Evolutionary conservation across 257 asterid species (phyloP), one percentile per base, ranked within the genome.

Genomic region (Primulina tabacum): DNA sequence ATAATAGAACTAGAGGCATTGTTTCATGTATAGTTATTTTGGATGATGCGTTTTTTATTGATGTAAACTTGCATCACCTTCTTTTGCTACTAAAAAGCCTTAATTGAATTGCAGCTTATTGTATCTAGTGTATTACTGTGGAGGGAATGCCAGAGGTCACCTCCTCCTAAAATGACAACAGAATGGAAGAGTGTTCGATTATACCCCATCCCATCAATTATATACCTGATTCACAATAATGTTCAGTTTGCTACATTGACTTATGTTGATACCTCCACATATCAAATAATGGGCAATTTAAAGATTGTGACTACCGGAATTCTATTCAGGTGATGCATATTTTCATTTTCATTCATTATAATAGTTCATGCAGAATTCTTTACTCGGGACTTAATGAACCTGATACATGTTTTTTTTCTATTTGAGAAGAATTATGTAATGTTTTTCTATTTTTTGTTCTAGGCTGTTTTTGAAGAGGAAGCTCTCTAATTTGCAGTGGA

Each of bases 401-500:
- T 59, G 62, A 53, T 38, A 64, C 30, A 70, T 75, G 65, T 65
- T 38, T 53, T 56, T 58, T n/a, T 24, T 24, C 26, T 24, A 10
- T 65, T 57, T 34, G 6, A 35, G 34, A 53, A 52, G 9, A 71
- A 71, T 72, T 82, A 73, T 76, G 70, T 66, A 62, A 70, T 67
- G 40, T 50, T 55, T 66, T 7, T 50, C 8, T 47, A 47, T 81
- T 79, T 79, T 81, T 60, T 73, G 76, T 77, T 75, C 61, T 88
- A 92, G 98, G 91, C 86, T 94, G 77, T 90, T 94, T 86, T 78
- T 94, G 96, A 94, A 84, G 96, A 88, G 87, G 90, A 91, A 83
- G 88, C 99, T 94, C 67, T 87, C 99, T 69, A 88, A 86, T 81
- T 84, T 94, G 95, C 97, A 91, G 88, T 94, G 99, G 99, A 88